phyloP scores from a whole-genome alignment of 345 rosid species.

The Melastoma malabathricum region DNA sequence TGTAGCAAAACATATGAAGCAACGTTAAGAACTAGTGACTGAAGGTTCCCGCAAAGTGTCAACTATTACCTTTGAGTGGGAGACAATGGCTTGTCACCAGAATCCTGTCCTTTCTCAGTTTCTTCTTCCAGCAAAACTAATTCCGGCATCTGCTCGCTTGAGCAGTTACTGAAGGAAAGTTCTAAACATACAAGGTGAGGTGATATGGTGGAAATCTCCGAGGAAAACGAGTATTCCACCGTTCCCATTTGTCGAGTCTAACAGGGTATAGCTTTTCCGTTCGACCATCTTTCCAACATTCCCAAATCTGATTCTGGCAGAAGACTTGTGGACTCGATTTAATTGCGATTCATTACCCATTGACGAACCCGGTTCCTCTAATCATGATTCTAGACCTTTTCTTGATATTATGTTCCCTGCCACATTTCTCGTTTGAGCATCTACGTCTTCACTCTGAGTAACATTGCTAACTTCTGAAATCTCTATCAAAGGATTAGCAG shows the following conservation, averaged over 20 bases:
- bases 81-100: conserved; percentile 27
- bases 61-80: conserved; percentile 39
- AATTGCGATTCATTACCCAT: conserved; percentile 25
- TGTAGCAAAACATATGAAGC: conserved; percentile 19
- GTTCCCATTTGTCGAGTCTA: conserved; percentile 69
- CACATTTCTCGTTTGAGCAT: conserved; percentile 7
- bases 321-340: conserved; percentile 30
- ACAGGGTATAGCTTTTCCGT: conserved; percentile 53
- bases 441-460: conserved; percentile 14
- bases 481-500: conserved; percentile 58
- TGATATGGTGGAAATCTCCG: conserved; percentile 55
- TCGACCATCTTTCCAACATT: conserved; percentile 53
- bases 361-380: conserved; percentile 59
- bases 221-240: conserved; percentile 77
- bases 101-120: conserved; percentile 28
- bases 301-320: conserved; percentile 67
- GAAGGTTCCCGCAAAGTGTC: too few relatives aligned
- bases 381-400: conserved; percentile 68
- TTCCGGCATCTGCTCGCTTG: conserved; percentile 40
- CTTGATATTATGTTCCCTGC: conserved; percentile 49
- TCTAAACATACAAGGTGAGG: conserved; percentile 51
- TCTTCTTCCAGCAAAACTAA: conserved; percentile 59
- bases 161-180: conserved; percentile 57
- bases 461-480: conserved; percentile 38
- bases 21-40: not conserved